phyloP scores from a whole-genome alignment of 2,329 filamentous ascomycete genomes.

The Aspergillus neoniger region DNA sequence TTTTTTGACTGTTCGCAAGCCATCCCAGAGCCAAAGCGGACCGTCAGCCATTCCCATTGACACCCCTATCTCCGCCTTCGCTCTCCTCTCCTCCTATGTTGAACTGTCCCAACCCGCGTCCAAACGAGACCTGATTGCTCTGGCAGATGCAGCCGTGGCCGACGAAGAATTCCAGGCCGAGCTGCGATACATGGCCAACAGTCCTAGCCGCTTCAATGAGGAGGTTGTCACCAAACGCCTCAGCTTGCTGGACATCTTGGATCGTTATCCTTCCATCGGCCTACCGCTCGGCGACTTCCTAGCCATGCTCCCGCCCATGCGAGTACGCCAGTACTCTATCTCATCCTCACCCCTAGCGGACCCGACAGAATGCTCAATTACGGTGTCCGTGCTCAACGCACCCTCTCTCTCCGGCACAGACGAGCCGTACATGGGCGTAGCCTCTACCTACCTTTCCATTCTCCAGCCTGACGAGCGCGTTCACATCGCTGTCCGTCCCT shows the following conservation, averaged over 20 bases:
- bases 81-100: slow-evolving; percentile 69
- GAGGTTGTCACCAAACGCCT: slow-evolving; percentile 59
- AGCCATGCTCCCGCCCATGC: slow-evolving; percentile 73
- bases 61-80: slow-evolving; percentile 60
- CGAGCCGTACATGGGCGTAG: slow-evolving; percentile 59
- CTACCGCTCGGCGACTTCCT: slow-evolving; percentile 69
- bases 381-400: slow-evolving; percentile 65
- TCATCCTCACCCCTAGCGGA: slow-evolving; percentile 70
- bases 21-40: slow-evolving; percentile 46
- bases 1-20: slow-evolving; percentile 61
- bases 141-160: slow-evolving; percentile 49
- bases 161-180: slow-evolving; percentile 52
- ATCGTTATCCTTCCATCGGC: slow-evolving; percentile 60
- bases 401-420: slow-evolving; percentile 47
- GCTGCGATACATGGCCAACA: slow-evolving; percentile 33
- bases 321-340: slow-evolving; percentile 77
- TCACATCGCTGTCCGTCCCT: slow-evolving; percentile 39
- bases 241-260: slow-evolving; percentile 64
- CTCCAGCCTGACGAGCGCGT: slow-evolving; percentile 34
- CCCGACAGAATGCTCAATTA: slow-evolving; percentile 61
- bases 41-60: slow-evolving; percentile 53
- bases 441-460: slow-evolving; percentile 62
- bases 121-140: slow-evolving; percentile 58
- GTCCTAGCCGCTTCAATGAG: slow-evolving; percentile 45
- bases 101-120: slow-evolving; percentile 73